These are phyloP conservation scores for Colletotrichum sp. DNA, from an alignment of 2,329 filamentous ascomycete species.

Conservation along the genomic window DNA sequence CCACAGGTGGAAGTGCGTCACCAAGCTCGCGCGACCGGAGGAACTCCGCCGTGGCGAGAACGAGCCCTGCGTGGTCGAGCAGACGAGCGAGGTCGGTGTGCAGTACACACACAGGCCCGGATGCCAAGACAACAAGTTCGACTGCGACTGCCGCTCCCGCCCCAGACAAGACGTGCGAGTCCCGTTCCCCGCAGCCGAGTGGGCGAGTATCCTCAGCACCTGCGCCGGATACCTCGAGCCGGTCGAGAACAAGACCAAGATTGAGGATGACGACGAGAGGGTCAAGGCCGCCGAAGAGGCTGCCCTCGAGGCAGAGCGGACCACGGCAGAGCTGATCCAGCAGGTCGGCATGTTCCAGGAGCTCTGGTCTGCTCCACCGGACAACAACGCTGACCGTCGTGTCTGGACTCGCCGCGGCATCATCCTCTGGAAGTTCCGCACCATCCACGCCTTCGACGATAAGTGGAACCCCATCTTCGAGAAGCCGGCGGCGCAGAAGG, in stretches of 20 bases:
- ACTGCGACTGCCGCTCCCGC: conserved; percentile 57
- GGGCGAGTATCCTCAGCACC: conserved; percentile 63
- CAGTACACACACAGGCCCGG: conserved; percentile 53
- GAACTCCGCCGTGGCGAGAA: conserved; percentile 53
- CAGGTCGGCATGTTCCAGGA: conserved; percentile 73
- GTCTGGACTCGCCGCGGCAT: conserved; percentile 64
- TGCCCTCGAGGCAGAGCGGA: conserved; percentile 24
- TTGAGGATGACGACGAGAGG: conserved; percentile 26
- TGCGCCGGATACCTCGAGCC: conserved; percentile 53
- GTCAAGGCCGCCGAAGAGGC: conserved; percentile 24
- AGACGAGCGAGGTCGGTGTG: conserved; percentile 55
- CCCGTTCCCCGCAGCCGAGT: conserved; percentile 63
- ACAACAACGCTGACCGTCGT: conserved; percentile 30
- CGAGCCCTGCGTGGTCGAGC: conserved; percentile 47
- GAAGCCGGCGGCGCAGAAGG: conserved; percentile 27
- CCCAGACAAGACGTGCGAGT: conserved; percentile 57
- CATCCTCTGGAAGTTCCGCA: conserved; percentile 69
- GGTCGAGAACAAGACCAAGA: conserved; percentile 23
- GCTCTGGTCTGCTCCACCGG: conserved; percentile 61
- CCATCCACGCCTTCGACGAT: conserved; percentile 50
- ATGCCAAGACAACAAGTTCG: conserved; percentile 51
- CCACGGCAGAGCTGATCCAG: conserved; percentile 55
- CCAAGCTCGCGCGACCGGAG: conserved; percentile 60
- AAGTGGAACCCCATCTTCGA: conserved; percentile 47
- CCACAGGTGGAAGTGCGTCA: conserved; percentile 66